Percentiles rank a stretch among this genome's conserved stretches.
Conservation (phyloP, 192 early-diverging fungal species). For the Podila verticillata region DNA sequence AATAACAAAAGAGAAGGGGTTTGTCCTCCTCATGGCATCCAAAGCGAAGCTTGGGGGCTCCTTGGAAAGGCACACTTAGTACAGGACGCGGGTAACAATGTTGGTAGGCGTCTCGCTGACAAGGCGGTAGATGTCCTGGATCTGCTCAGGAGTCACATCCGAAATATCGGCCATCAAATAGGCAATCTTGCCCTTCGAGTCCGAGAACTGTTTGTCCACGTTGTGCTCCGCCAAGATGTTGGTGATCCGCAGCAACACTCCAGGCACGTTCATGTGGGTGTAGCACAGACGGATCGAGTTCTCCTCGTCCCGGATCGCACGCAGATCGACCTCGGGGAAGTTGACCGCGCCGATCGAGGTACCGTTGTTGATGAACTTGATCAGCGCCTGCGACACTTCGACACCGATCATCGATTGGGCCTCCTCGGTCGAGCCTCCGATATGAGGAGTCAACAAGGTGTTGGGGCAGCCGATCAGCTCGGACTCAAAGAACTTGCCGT, state of each 20-base stretch:
- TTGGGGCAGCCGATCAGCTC: conserved; percentile 88
- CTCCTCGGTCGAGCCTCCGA: conserved; percentile 99
- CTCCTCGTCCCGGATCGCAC: conserved; percentile 75
- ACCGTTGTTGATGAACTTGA: conserved; percentile 90
- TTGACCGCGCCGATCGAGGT: conserved; percentile 94
- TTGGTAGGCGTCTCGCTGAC: conserved; percentile 74
- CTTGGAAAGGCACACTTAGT: conserved; percentile 50
- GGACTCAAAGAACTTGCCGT: conserved; percentile 74
- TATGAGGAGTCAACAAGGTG: conserved; percentile 97
- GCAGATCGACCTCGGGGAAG: conserved; percentile 94
- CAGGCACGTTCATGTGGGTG: conserved; percentile 74
- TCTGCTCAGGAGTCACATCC: conserved; percentile 76
- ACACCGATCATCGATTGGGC: conserved; percentile 97
- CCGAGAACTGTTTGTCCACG: conserved; percentile 98
- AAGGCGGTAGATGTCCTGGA: conserved; percentile 72
- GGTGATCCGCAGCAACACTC: conserved; percentile 76
- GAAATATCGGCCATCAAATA: conserved; percentile 98
- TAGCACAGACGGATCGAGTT: conserved; percentile 91
- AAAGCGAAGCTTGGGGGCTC: background rate
- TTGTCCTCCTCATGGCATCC: background rate
- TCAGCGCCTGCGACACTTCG: conserved; percentile 89
- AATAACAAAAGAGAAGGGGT: background rate
- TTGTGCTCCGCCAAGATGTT: conserved; percentile 94
- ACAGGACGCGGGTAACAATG: conserved; percentile 81
- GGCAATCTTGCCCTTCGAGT: conserved; percentile 92